Evolutionary conservation across 371 early-diverging fungal species (phyloP), one percentile per base, ranked within the genome.

Genomic region (Funneliformis caledonium): DNA sequence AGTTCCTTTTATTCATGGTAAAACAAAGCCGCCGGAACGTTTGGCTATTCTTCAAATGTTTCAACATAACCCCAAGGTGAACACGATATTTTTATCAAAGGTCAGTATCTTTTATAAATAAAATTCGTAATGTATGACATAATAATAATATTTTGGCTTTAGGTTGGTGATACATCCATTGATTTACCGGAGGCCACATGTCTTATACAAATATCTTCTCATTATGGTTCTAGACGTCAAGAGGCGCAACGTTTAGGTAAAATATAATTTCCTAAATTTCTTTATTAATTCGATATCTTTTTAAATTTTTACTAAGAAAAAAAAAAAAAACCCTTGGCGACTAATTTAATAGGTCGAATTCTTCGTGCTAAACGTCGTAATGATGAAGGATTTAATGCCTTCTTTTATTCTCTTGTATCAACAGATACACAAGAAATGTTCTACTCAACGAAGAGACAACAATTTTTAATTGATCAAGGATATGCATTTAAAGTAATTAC

Each of bases 171-270:
- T 86, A 99, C 99, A 6, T 98, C 98, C 62, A 97, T 99, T 47
- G 99, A 99, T 90, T 86, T 99, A 60, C 99, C 99, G 19, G 99
- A 99, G 85, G 99, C 99, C 0, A 99, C 98, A 0, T 98, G 99
- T 82, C 88, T 99, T 80, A 99, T 99, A 83, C 97, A 99, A 85
- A 98, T 99, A 4, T 98, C 98, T 9, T 95, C 97, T 2, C 99
- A 99, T 84, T 99, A 96, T 87, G 99, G 99, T 33, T 97, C 97
- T 42, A 92, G 99, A 76, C 92, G 99, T 78, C 99, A 99, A 88
- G 99, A 99, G 88, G 99, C 99, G 2, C 99, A 99, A 87, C 92
- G 99, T 7, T 87, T 99, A 65, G 98, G 98, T 70, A 82, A 76
- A 19, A 9, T 22, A 22, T 3, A 37, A 1, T 31, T 26, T 74